Percentiles rank a stretch among this genome's conserved stretches.
phyloP scores from a whole-genome alignment of 225 moss, liverwort and hornwort genomes.

The Climacium dendroides region DNA sequence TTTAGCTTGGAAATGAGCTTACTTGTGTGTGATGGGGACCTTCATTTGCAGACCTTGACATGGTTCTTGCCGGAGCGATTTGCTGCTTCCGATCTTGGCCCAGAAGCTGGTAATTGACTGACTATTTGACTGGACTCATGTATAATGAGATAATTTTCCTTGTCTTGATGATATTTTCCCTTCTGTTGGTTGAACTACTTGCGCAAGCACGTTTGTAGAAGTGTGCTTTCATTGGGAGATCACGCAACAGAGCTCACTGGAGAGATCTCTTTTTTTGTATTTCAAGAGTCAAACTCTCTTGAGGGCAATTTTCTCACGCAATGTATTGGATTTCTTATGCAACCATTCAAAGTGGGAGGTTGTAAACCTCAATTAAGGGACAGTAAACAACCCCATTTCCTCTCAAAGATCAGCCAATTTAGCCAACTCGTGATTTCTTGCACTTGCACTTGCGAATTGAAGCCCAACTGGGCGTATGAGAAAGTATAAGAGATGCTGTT shows the following conservation, averaged over 20 bases:
- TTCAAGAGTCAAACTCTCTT: background rate
- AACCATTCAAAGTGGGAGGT: background rate
- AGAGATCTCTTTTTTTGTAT: background rate
- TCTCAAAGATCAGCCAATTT: background rate
- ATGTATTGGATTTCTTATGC: background rate
- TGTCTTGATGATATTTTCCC: background rate
- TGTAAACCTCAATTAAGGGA: background rate
- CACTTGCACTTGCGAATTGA: background rate
- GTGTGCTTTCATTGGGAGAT: background rate
- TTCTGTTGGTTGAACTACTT: background rate
- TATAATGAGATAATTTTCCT: background rate
- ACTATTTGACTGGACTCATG: background rate
- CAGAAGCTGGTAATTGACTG: constrained; percentile 63
- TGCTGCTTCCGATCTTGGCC: constrained; percentile 73
- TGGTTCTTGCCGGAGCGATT: constrained; percentile 98
- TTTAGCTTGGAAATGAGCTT: background rate
- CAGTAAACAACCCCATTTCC: background rate
- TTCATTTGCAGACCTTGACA: constrained; percentile 65
- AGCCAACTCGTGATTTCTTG: background rate
- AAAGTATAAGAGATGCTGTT: background rate
- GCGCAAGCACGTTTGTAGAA: background rate
- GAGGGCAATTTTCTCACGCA: background rate
- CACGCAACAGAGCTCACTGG: background rate
- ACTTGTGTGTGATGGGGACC: background rate
- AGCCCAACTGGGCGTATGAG: background rate